Evolutionary conservation across 148 eudicot genomes (phyloP).

Genomic region (Polygonum aviculare): DNA sequence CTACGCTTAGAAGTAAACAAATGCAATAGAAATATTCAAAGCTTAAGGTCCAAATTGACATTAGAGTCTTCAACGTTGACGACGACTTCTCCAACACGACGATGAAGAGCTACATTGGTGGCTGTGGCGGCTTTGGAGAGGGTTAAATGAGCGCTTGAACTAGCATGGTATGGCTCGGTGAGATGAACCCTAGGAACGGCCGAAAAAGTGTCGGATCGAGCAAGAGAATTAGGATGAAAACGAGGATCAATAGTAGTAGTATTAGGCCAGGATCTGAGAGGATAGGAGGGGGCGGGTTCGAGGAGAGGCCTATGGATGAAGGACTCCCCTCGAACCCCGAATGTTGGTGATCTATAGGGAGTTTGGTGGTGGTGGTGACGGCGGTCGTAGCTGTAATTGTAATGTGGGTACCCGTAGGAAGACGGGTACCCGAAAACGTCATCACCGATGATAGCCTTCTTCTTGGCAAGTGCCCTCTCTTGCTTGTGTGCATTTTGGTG

Average conservation of each 20-base stretch:
- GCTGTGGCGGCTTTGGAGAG: background rate
- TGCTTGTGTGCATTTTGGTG: conserved; percentile 34
- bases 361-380: background rate
- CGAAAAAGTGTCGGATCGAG: background rate
- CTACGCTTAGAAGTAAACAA: background rate
- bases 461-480: conserved; percentile 24
- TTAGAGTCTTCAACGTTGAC: background rate
- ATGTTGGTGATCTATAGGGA: background rate
- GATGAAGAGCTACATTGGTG: background rate
- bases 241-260: background rate
- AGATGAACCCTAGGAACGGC: background rate
- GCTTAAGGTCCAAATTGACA: conserved; percentile 19
- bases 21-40: conserved; percentile 5
- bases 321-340: conserved; percentile 3
- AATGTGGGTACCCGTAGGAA: background rate
- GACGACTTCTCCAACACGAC: background rate
- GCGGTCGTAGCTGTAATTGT: conserved; percentile 5
- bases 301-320: conserved; percentile 13
- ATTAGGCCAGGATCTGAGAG: conserved; percentile 4
- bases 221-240: background rate
- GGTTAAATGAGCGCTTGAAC: background rate
- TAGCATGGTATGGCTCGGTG: background rate
- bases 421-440: no score
- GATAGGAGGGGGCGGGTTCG: background rate
- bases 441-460: background rate